Base-by-base conservation (phyloP, 805 yeast species). In the Blastobotrys attinorum region DNA sequence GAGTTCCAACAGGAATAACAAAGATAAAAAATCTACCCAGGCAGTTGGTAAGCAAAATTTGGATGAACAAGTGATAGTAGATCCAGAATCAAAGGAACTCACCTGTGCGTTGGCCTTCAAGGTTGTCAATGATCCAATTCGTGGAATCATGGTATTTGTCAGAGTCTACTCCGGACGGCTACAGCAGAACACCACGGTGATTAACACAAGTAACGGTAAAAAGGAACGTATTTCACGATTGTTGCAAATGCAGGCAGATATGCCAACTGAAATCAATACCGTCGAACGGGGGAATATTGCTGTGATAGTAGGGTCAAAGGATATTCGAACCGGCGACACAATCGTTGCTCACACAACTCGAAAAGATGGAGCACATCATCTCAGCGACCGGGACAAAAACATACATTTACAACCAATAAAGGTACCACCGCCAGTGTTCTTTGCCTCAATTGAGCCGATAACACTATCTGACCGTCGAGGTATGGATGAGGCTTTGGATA, bases 361-460 rank as follows among this genome's bases (percentile, higher is more conserved):
- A 43, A 77, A 71, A 49, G 77, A 72, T 45, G 72, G 75, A 0
- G 65, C 75, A 23, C 67, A 69, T 41, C 53, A 66, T 2, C 67
- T 82, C 29, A 64, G 68, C 11, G 74, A 70, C 8, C 44, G 66
- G 3, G 77, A 72, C 29, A 50, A 64, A 4, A 61, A 63, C 34
- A 60, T 79, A 41, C 69, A 69, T 35, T 72, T 89, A 23, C 72
- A 81, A 45, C 95, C 97, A 0, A 90, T 90, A 31, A 72, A 65
- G 0, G 74, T 85, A 1, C 98, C 98, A 1, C 95, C 96, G 1
- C 95, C 97, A 0, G 92, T 92, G 4, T 92, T 90, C 62, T 82
- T 88, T 48, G 79, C 90, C 2, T 73, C 87, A 0, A 71, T 90
- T 23, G 92, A 85, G 49, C 97, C 98, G 0, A 66, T 68, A 37